Base-by-base conservation (phyloP, 1,139 yeast genomes). In the Zygosaccharomyces pseudobailii region DNA sequence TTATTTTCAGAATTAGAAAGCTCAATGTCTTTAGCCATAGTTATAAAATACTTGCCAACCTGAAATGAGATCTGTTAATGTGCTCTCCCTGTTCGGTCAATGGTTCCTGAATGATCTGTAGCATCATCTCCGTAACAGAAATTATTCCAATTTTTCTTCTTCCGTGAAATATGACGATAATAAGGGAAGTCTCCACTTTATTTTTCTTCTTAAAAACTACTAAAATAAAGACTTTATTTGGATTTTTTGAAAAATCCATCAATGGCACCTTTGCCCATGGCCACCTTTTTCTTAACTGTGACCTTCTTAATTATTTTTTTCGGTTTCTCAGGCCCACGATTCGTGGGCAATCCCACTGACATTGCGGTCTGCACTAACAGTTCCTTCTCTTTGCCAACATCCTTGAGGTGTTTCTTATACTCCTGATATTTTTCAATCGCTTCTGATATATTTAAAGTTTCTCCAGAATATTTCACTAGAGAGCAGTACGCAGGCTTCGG, bases 1-100 rank as follows among this genome's bases (percentile, higher is more conserved):
- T 71, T 70, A 42, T 74, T 70, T 66, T 88, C 95, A 52, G 84
- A 82, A 36, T 68, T 68, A 5, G 94, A 82, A n/a, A 84, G 71
- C 48, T 81, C 87, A 30, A 79, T 71, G 37, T 74, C 77, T 56
- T 75, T 77, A 4, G 80, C 79, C 87, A 81, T 79, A 7, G 4
- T n/a, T 21, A 25, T 10, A 19, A 10, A 22, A 24, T 30, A 23
- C 13, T 22, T 2, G 7, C 31, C 13, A 20, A 22, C 4, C 6
- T 23, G 27, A 13, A 23, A 20, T 24, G 8, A 13, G 7, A 8
- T 4, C 24, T n/a, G 10, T 10, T 36, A 8, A n/a, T 42, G 17
- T 13, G 17, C 17, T 13, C 17, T 32, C 6, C 38, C n/a, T n/a
- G 13, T 17, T 9, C 6, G 13, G n/a, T n/a, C 6, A 24, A 10